These are phyloP conservation scores for Litchi chinensis DNA, from an alignment of 345 rosid genomes.

Conservation along the genomic window DNA sequence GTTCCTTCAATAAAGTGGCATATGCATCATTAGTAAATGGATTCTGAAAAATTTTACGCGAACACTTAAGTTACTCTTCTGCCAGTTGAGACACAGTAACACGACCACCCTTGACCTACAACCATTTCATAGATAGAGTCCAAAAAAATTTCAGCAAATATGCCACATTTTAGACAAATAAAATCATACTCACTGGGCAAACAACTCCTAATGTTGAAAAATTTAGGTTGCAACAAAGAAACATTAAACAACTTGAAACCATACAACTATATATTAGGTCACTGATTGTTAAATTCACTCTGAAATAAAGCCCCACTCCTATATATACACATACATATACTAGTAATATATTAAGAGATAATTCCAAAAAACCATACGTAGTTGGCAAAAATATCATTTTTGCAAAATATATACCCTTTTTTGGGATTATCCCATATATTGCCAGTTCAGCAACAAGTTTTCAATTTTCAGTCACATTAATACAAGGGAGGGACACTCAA, in stretches of 20 bases:
- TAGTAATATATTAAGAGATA: too few relatives aligned
- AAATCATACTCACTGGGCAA: background rate
- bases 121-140: background rate
- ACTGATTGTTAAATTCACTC: background rate
- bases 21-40: slow-evolving; percentile 58
- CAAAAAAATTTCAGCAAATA: background rate
- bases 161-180: background rate
- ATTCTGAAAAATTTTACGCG: slow-evolving; percentile 41
- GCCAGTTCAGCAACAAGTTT: too few relatives aligned
- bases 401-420: too few relatives aligned
- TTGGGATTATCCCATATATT: too few relatives aligned
- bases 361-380: too few relatives aligned
- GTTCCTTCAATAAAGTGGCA: slow-evolving; percentile 61
- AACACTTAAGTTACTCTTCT: slow-evolving; percentile 63
- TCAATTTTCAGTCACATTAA: background rate
- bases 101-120: slow-evolving; percentile 56
- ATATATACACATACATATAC: too few relatives aligned
- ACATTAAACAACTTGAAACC: background rate
- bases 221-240: background rate
- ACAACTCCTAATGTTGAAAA: background rate
- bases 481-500: background rate
- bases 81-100: slow-evolving; percentile 64
- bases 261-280: background rate
- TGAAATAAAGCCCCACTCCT: background rate
- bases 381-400: too few relatives aligned